These are phyloP conservation scores for Fagopyrum esculentum DNA, from an alignment of 148 eudicot species.

Conservation along the genomic window DNA sequence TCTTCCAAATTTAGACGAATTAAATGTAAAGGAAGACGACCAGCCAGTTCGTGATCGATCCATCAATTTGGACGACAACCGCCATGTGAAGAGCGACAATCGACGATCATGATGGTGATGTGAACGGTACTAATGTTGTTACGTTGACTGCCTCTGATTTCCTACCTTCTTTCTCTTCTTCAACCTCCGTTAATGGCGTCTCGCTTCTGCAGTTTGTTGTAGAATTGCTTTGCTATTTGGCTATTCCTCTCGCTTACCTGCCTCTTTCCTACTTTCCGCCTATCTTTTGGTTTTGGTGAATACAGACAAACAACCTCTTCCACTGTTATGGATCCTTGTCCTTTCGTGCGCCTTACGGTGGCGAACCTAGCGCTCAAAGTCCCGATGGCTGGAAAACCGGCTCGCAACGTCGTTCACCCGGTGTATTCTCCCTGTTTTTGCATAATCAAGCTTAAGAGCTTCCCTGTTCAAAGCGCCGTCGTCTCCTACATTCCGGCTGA, in stretches of 20 bases:
- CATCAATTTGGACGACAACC: conserved; percentile 2
- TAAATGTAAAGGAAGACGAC: background rate
- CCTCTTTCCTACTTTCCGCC: conserved; percentile 1
- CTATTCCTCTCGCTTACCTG: background rate
- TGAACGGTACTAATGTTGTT: background rate
- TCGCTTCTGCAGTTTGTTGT: background rate
- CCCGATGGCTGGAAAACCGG: conserved; percentile 51
- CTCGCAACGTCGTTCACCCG: conserved; percentile 50
- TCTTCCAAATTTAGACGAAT: background rate
- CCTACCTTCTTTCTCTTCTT: background rate
- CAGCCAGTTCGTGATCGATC: background rate
- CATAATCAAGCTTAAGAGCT: conserved; percentile 57
- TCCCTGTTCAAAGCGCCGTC: conserved; percentile 32
- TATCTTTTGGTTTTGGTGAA: background rate
- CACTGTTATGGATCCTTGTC: background rate
- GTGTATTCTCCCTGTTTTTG: conserved; percentile 57
- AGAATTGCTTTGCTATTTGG: background rate
- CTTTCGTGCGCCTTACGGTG: conserved; percentile 40
- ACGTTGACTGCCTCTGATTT: background rate
- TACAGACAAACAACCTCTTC: background rate
- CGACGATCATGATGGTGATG: background rate
- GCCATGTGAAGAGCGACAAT: conserved; percentile 2
- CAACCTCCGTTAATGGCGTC: background rate
- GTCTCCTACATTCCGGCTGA: conserved; percentile 42
- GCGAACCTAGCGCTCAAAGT: conserved; percentile 48